Conservation (phyloP, 768 basidiomycete species). For the Multifurca ochricompacta region DNA sequence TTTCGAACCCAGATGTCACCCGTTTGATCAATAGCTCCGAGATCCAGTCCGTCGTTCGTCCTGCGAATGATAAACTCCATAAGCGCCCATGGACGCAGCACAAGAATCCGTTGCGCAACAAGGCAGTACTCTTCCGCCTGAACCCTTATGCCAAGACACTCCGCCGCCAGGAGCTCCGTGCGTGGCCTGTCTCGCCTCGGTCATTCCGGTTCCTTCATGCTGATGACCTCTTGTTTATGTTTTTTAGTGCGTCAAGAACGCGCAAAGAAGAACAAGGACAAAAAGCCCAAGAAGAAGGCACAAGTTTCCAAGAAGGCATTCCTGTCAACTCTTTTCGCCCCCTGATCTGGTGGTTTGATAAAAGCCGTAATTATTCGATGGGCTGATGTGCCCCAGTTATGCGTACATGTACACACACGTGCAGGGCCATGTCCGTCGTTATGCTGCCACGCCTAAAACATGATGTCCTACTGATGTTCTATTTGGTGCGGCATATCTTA, state of each 20-base stretch:
- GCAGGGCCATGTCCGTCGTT: conserved; percentile 15
- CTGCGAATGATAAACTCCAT: conserved; percentile 73
- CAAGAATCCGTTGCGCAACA: conserved; percentile 98
- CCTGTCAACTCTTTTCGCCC: conserved; percentile 78
- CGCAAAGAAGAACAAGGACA: conserved; percentile 48
- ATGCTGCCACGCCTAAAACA: conserved; percentile 22
- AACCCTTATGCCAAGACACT: conserved; percentile 98
- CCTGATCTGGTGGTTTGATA: conserved; percentile 38
- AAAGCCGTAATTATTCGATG: conserved; percentile 6
- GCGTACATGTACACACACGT: conserved; percentile 7
- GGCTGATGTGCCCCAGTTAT: background rate
- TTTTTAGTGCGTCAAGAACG: conserved; percentile 83
- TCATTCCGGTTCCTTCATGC: background rate
- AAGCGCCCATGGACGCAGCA: conserved; percentile 98
- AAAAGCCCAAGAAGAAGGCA: conserved; percentile 57
- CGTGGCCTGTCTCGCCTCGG: conserved; percentile 29
- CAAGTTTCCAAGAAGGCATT: conserved; percentile 72
- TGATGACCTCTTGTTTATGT: conserved; percentile 10
- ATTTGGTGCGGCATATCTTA: too few species aligned
- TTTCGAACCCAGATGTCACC: conserved; percentile 93
- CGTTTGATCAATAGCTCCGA: conserved; percentile 97
- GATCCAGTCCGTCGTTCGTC: conserved; percentile 94
- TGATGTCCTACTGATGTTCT: conserved; percentile 20
- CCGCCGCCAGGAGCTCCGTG: conserved; percentile 82
- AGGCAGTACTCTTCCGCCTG: conserved; percentile 89